These are phyloP conservation scores for Actinomortierella ambigua DNA, from an alignment of 371 early-diverging fungal genomes.

Conservation along the genomic window DNA sequence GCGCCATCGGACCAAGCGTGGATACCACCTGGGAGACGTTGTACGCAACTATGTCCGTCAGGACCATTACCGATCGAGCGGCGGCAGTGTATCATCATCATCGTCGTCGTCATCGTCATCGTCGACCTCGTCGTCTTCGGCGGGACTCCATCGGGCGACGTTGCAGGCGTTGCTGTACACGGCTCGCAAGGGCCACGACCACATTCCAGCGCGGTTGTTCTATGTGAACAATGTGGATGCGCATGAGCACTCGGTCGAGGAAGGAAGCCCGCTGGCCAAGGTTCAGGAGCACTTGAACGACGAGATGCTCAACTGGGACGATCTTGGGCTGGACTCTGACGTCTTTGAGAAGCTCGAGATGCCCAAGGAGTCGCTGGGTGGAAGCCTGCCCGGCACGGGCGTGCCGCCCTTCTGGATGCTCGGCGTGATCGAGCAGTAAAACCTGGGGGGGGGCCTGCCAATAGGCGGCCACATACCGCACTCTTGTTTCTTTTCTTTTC, in stretches of 20 bases:
- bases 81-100: no score
- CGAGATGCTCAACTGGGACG: constrained; percentile 41
- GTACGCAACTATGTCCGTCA: constrained; percentile 47
- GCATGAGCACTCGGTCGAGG: constrained; percentile 1
- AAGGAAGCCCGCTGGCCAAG: constrained; percentile 2
- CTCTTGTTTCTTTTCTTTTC: neutral
- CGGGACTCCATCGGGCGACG: constrained; percentile 31
- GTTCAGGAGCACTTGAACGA: constrained; percentile 34
- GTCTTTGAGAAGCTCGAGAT: constrained; percentile 33
- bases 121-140: no score
- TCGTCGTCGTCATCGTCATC: no score
- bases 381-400: constrained; percentile 30
- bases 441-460: neutral
- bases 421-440: constrained; percentile 17
- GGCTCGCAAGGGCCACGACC: constrained; percentile 31
- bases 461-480: neutral
- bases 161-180: constrained; percentile 42
- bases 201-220: constrained; percentile 19
- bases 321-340: constrained; percentile 38
- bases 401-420: constrained; percentile 48
- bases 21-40: constrained; percentile 40
- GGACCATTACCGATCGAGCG: constrained; percentile 39
- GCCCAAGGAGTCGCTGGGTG: constrained; percentile 42
- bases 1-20: constrained; percentile 47
- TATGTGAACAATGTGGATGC: constrained; percentile 1